phyloP scores from a whole-genome alignment of 2,329 filamentous ascomycete species.

The Rhinocladiella similis region DNA sequence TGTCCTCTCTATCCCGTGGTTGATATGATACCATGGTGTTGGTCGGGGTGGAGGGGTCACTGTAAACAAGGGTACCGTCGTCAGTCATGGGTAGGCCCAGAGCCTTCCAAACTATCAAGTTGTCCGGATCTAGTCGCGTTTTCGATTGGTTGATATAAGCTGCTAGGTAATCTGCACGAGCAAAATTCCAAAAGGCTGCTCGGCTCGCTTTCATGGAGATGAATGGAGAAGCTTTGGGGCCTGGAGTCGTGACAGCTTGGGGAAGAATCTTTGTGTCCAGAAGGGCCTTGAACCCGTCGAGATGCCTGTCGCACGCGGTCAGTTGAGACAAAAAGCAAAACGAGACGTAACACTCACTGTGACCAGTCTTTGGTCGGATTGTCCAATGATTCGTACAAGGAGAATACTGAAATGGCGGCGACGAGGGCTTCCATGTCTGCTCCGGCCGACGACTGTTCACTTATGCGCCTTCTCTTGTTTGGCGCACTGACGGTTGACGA shows the following conservation, averaged over 20 bases:
- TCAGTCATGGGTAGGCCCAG: conserved; percentile 58
- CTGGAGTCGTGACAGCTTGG: conserved; percentile 36
- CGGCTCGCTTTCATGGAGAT: conserved; percentile 55
- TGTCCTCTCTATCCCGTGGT: conserved; percentile 53
- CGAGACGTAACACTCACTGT: conserved; percentile 34
- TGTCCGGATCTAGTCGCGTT: conserved; percentile 62
- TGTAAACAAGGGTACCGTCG: conserved; percentile 41
- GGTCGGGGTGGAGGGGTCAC: conserved; percentile 14
- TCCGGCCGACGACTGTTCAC: conserved; percentile 12
- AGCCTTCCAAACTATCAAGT: conserved; percentile 64
- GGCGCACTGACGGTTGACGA: neutral
- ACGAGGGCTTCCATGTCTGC: conserved; percentile 59
- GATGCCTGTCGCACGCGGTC: conserved; percentile 41
- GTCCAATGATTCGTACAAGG: conserved; percentile 68
- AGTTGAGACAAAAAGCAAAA: neutral
- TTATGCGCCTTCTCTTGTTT: conserved; percentile 42
- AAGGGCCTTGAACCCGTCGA: conserved; percentile 65
- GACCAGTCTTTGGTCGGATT: conserved; percentile 64
- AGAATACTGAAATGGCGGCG: conserved; percentile 66
- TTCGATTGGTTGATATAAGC: conserved; percentile 64
- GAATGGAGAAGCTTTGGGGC: conserved; percentile 18
- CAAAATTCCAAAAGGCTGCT: conserved; percentile 68
- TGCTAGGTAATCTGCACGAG: conserved; percentile 64
- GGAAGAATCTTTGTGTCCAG: conserved; percentile 44
- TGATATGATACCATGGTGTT: conserved; percentile 19